These are phyloP conservation scores for Peronospora belbahrii DNA, from an alignment of 352 stramenopile species.

Conservation along the genomic window DNA sequence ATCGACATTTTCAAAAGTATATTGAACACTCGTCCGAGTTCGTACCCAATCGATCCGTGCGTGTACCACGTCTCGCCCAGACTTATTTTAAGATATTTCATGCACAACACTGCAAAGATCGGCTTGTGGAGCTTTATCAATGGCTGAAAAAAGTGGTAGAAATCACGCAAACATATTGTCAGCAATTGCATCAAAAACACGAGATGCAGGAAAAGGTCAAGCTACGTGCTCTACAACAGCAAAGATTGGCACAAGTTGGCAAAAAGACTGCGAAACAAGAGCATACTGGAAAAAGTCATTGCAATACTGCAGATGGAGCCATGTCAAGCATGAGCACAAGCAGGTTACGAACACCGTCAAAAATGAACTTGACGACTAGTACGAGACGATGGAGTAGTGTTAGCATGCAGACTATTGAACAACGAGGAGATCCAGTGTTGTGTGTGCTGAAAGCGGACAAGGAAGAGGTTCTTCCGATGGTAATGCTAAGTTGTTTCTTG, in stretches of 20 bases:
- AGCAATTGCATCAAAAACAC: slow-evolving; percentile 27
- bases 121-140: slow-evolving; percentile 59
- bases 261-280: slow-evolving; percentile 12
- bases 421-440: slow-evolving; percentile 17
- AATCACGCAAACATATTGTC: slow-evolving; percentile 60
- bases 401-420: slow-evolving; percentile 12
- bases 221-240: slow-evolving; percentile 16
- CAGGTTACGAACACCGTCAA: slow-evolving; percentile 2
- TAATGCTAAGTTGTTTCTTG: slow-evolving; percentile 62
- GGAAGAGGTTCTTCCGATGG: slow-evolving; percentile 34
- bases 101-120: slow-evolving; percentile 69
- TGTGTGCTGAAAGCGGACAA: slow-evolving; percentile 27
- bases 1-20: slow-evolving; percentile 77
- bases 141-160: slow-evolving; percentile 61
- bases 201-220: slow-evolving; percentile 13
- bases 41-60: slow-evolving; percentile 30
- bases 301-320: slow-evolving; percentile 3
- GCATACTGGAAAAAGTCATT: slow-evolving; percentile 8
- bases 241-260: slow-evolving; percentile 16
- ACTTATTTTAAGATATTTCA: slow-evolving; percentile 78
- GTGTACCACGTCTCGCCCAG: slow-evolving; percentile 58
- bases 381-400: slow-evolving; percentile 9
- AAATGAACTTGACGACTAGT: slow-evolving; percentile 3
- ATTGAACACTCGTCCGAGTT: slow-evolving; percentile 53
- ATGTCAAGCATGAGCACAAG: slow-evolving; percentile 14